These are phyloP conservation scores for Pholiota molesta DNA, from an alignment of 768 basidiomycete species.

Conservation along the genomic window DNA sequence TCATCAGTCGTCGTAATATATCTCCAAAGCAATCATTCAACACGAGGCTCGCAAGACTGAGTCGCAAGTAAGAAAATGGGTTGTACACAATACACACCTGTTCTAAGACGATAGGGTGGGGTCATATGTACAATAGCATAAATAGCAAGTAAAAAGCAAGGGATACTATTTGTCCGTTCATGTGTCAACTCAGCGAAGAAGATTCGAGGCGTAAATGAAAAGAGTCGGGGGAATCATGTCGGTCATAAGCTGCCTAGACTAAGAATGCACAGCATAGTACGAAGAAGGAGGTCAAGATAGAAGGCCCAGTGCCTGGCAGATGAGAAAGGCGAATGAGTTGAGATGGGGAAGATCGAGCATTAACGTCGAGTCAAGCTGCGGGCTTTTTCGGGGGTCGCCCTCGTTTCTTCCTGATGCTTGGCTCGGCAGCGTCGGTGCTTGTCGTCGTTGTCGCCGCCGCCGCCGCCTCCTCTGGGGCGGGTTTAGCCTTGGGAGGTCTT, in stretches of 20 bases:
- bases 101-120: conserved; percentile 24
- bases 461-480: conserved; percentile 41
- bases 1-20: conserved; percentile 18
- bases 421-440: conserved; percentile 42
- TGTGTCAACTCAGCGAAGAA: conserved; percentile 27
- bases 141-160: conserved; percentile 29
- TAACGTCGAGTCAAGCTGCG: conserved; percentile 27
- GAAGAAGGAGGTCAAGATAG: conserved; percentile 27
- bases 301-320: conserved; percentile 15
- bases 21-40: conserved; percentile 19
- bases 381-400: conserved; percentile 70
- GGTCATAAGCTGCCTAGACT: conserved; percentile 40
- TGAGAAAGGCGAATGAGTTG: conserved; percentile 22
- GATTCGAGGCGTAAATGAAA: conserved; percentile 29
- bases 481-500: conserved; percentile 73
- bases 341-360: conserved; percentile 21
- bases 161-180: conserved; percentile 27
- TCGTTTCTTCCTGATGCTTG: conserved; percentile 67
- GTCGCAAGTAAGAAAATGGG: conserved; percentile 33
- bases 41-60: conserved; percentile 33
- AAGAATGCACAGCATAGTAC: conserved; percentile 31
- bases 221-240: conserved; percentile 32
- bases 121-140: conserved; percentile 34
- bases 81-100: conserved; percentile 33
- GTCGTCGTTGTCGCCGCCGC: conserved; percentile 36